Conservation (phyloP, 2,329 filamentous ascomycete genomes). For the Phyllosticta citriasiana region DNA sequence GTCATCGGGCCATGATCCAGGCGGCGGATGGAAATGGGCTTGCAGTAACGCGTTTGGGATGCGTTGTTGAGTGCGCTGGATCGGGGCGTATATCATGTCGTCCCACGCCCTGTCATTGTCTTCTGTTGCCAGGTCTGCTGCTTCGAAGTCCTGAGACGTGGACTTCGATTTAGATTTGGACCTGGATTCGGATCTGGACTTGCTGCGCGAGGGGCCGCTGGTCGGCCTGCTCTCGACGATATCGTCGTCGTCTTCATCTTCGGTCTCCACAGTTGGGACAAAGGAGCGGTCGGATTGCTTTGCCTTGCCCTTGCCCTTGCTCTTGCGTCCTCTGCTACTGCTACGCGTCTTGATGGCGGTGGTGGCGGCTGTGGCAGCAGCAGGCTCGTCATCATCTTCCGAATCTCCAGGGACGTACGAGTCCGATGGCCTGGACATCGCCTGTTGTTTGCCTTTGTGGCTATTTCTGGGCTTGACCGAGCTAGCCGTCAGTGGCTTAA, state of each 20-base stretch:
- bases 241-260: background rate
- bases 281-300: background rate
- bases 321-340: background rate
- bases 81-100: no score
- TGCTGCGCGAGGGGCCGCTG: no score
- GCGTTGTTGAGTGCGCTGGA: no score
- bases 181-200: no score
- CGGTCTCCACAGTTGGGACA: background rate
- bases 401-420: background rate
- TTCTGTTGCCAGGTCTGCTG: no score
- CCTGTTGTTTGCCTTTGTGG: background rate
- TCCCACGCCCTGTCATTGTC: no score
- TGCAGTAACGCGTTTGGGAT: no score
- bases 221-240: background rate
- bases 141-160: no score
- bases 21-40: no score
- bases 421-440: background rate
- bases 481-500: no score
- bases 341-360: background rate
- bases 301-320: background rate
- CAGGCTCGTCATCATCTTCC: background rate
- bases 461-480: background rate
- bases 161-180: no score
- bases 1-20: no score
- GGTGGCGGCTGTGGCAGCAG: background rate